Base-by-base conservation (phyloP, 306 rosid species). In the Mimosa pudica region DNA sequence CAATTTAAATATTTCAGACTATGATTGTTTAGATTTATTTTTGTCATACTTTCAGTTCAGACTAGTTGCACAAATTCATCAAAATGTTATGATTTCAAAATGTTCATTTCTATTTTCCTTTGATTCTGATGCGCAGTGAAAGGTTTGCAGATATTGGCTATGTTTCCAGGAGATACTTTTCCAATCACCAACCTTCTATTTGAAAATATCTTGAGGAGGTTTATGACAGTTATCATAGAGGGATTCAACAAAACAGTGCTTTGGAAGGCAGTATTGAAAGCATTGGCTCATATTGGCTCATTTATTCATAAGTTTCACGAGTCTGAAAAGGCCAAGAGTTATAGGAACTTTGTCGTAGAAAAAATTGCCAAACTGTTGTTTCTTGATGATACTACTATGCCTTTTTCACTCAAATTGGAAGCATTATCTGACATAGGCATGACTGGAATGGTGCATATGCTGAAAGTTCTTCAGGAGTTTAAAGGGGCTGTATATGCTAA, bases 101-200 rank as follows among this genome's bases (percentile, higher is more conserved):
- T 64, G 58, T 83, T 86, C 79, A 81, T 73, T 42, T 55, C 30
- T 55, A 42, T 74, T 71, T 81, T 74, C 42, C 58, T 78, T 82
- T 81, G 76, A 62, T 79, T 13, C 24, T 73, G 63, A 66, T 79
- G 66, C 80, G 89, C 93, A 95, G 98, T 89, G 78, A 92, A 87
- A 86, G 93, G 98, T 69, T 86, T 95, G 91, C 92, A 85, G 87
- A 89, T 85, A 66, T 85, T 91, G 79, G 92, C 96, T 75, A 89
- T 88, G 84, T 90, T 92, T 82, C 90, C 84, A 52, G 86, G 83
- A 84, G 93, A 87, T 81, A 74, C 52, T 87, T 92, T 91, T 82
- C 92, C 93, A 46, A 77, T 90, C 77, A 82, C 93, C 32, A 83
- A 70, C 61, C 24, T 78, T 12, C 36, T 84, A 47, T 92, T 89